Evolutionary conservation across 495 filamentous ascomycete species (phyloP), one percentile per base, ranked within the genome.

Genomic region (Niebla homalea): DNA sequence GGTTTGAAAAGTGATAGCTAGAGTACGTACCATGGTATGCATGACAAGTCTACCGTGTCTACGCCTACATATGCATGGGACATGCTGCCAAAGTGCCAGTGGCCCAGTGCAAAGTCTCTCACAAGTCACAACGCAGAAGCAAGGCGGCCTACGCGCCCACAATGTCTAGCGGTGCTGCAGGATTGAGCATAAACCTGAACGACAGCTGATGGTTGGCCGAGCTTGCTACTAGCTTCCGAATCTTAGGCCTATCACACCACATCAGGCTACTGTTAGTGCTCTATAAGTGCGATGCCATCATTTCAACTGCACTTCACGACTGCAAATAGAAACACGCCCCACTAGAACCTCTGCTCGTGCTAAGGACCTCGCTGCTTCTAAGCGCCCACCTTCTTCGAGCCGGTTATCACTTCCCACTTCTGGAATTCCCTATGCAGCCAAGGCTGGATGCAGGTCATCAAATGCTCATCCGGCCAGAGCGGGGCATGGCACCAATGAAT

Each of bases 391-490:
- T 46, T 15, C 1, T n/a, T 53, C 23, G 22, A 37, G 21, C 38
- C 45, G 37, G 23, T 15, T 16, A 16, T 36, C 47, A 40, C 19
- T 45, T 1, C 42, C 20, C 23, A 19, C 42, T 45, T 7, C 19
- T 15, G 25, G n/a, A 18, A 22, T 22, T 36, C 11, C 25, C 25
- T 36, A 36, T 35, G 45, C n/a, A 26, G 41, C 43, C 21, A 20
- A 48, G 51, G 22, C 21, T 14, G 14, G 12, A 52, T 52, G 54
- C 54, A 56, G 36, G 54, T 56, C 54, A 56, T 56, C 49, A 56
- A 36, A 36, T 32, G 45, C 45, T 48, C 45, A 48, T 48, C 45
- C 19, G 45, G 36, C 11, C 45, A 48, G 19, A 36, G 45, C 45
- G 45, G 45, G 45, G 45, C 45, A 36, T 48, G 25, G 29, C 25